Evolutionary conservation across 2,329 filamentous ascomycete genomes (phyloP).

Genomic region (Aspergillus novofumigatus): DNA sequence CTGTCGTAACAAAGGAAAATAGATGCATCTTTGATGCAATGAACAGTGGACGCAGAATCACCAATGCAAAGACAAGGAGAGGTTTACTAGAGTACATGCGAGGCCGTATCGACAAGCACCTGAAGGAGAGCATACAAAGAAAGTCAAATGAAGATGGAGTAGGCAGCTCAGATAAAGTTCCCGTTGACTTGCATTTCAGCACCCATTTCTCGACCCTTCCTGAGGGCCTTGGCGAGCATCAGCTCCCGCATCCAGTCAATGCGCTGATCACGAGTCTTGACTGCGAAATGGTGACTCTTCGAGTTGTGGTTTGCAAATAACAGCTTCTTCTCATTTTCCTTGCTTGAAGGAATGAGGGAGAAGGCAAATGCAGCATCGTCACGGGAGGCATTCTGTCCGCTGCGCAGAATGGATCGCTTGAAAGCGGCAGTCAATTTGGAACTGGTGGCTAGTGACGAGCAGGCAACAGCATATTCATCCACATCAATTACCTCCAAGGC

Average conservation of each 20-base stretch:
- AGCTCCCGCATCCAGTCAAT: conserved; percentile 73
- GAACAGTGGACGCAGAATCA: not conserved
- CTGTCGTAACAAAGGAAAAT: conserved; percentile 5
- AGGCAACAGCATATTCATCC: conserved; percentile 45
- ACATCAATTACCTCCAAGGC: conserved; percentile 78
- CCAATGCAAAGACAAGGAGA: not conserved
- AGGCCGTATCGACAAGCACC: not conserved
- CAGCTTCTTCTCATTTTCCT: conserved; percentile 36
- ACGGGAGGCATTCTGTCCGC: conserved; percentile 20
- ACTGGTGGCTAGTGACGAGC: conserved; percentile 68
- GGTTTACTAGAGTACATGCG: not conserved
- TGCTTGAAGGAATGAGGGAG: conserved; percentile 40
- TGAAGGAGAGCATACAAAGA: not conserved
- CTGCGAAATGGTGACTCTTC: conserved; percentile 93
- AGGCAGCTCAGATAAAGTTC: conserved; percentile 20
- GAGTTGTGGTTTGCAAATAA: conserved; percentile 47
- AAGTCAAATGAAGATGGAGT: not conserved
- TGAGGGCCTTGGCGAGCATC: conserved; percentile 43
- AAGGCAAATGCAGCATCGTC: conserved; percentile 39
- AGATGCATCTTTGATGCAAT: not conserved
- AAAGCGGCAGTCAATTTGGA: conserved; percentile 85
- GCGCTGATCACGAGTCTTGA: conserved; percentile 78
- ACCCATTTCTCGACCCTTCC: conserved; percentile 28
- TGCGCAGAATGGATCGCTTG: conserved; percentile 54
- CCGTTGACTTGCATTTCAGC: conserved; percentile 28